Conservation (phyloP, 306 rosid genomes). For the Hippophae gyantsensis region DNA sequence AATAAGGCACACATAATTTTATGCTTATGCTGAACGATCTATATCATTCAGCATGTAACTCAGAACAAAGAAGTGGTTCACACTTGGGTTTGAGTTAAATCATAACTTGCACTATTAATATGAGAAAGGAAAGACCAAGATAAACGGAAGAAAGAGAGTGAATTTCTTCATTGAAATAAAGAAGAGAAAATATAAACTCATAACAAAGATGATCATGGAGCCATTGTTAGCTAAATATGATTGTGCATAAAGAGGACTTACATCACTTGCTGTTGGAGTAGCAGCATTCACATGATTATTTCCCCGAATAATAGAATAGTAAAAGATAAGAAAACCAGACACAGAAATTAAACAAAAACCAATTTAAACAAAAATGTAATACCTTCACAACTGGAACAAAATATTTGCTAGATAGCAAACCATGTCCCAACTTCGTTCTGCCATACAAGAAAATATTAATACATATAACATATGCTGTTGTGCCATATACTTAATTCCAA, state of each 20-base stretch:
- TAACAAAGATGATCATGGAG: too few species aligned
- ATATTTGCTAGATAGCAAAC: slow-evolving; percentile 77
- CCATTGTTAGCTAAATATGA: background rate
- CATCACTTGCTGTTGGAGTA: slow-evolving; percentile 40
- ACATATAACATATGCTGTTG: background rate
- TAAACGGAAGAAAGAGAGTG: too few species aligned
- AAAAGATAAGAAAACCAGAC: slow-evolving; percentile 8
- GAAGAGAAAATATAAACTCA: too few species aligned
- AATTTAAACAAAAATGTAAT: background rate
- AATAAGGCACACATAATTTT: slow-evolving; percentile 1
- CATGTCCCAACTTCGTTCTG: slow-evolving; percentile 82
- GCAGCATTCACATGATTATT: slow-evolving; percentile 30
- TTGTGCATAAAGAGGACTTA: slow-evolving; percentile 27
- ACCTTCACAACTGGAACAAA: slow-evolving; percentile 61
- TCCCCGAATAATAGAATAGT: background rate
- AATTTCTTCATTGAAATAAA: too few species aligned
- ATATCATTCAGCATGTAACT: too few species aligned
- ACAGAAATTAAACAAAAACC: slow-evolving; percentile 11
- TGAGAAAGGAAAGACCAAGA: too few species aligned
- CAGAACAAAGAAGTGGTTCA: too few species aligned
- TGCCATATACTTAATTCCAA: background rate
- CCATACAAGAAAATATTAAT: slow-evolving; percentile 12
- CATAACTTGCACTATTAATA: too few species aligned
- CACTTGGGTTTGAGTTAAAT: too few species aligned
- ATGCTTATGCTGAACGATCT: background rate